Evolutionary conservation across 2,329 filamentous ascomycete genomes (phyloP).

Genomic region (Pestalotiopsis sp.): DNA sequence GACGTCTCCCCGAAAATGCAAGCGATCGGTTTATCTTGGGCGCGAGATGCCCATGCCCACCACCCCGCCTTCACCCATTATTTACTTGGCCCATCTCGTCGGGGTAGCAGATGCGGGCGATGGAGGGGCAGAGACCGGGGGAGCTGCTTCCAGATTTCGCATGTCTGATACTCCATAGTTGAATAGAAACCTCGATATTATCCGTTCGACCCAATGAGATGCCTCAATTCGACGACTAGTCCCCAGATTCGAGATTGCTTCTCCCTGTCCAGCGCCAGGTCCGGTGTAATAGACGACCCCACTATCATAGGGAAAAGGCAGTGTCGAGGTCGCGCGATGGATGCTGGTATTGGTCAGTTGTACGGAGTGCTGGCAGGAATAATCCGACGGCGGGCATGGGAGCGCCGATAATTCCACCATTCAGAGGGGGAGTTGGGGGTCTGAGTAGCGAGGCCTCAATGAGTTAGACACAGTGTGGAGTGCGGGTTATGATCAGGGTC

Average conservation of each 20-base stretch:
- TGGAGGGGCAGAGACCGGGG: slow-evolving; percentile 5
- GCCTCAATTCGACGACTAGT: not conserved
- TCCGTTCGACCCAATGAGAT: slow-evolving; percentile 6
- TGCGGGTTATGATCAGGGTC: not conserved
- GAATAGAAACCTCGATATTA: not conserved
- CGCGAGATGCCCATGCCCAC: not conserved
- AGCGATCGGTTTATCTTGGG: slow-evolving; percentile 9
- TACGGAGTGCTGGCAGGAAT: slow-evolving; percentile 14
- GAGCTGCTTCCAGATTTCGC: not conserved
- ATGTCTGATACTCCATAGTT: not conserved
- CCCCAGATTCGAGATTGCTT: slow-evolving; percentile 47
- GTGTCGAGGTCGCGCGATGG: not conserved
- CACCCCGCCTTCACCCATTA: slow-evolving; percentile 9
- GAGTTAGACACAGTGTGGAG: not conserved
- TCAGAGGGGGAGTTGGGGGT: slow-evolving; percentile 18
- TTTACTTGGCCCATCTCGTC: slow-evolving; percentile 4
- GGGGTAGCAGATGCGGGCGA: not conserved
- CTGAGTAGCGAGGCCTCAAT: not conserved
- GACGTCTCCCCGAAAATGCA: not conserved
- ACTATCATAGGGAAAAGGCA: not conserved
- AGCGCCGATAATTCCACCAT: slow-evolving; percentile 39
- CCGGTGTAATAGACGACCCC: slow-evolving; percentile 10
- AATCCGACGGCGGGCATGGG: slow-evolving; percentile 18
- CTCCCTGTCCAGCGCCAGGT: not conserved
- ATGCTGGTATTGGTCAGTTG: slow-evolving; percentile 18